Percentiles rank a stretch among this genome's conserved stretches.
phyloP scores from a whole-genome alignment of 164 flowering plant species.

The Houttuynia cordata region DNA sequence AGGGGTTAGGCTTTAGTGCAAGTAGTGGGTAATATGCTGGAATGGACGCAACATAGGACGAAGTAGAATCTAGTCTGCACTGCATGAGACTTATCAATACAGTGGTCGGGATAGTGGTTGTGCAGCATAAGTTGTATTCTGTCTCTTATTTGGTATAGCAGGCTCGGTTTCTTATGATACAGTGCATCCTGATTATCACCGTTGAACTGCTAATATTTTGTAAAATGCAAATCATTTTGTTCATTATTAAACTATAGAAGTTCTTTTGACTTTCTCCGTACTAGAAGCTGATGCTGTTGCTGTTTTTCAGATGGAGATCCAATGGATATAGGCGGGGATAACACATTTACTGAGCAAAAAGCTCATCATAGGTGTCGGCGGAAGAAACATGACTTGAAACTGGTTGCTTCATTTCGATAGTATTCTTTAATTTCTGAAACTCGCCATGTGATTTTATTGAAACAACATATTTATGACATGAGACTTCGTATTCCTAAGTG shows the following conservation, averaged over 20 bases:
- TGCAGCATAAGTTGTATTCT: too few relatives aligned
- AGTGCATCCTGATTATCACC: background rate
- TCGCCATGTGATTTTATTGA: background rate
- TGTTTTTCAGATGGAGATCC: slow-evolving; percentile 25
- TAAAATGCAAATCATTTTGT: too few relatives aligned
- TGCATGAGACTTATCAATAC: too few relatives aligned
- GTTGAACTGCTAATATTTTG: background rate
- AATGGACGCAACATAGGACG: too few relatives aligned
- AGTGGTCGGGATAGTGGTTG: too few relatives aligned
- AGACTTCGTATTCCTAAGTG: too few relatives aligned
- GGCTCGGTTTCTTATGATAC: background rate
- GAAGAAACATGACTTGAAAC: slow-evolving; percentile 68
- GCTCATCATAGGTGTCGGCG: slow-evolving; percentile 77
- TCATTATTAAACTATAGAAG: background rate
- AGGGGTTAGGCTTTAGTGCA: too few relatives aligned
- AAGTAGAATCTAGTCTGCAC: too few relatives aligned
- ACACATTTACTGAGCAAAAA: slow-evolving; percentile 59
- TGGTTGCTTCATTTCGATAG: slow-evolving; percentile 29
- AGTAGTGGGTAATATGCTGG: too few relatives aligned
- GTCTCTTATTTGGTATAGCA: too few relatives aligned
- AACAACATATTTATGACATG: too few relatives aligned
- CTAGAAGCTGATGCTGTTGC: slow-evolving; percentile 2
- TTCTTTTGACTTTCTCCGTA: background rate
- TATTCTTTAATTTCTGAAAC: background rate
- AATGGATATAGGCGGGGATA: slow-evolving; percentile 67